These are phyloP conservation scores for Cardiosporidium cionae DNA, from an alignment of 169 alveolate genomes.

Conservation along the genomic window DNA sequence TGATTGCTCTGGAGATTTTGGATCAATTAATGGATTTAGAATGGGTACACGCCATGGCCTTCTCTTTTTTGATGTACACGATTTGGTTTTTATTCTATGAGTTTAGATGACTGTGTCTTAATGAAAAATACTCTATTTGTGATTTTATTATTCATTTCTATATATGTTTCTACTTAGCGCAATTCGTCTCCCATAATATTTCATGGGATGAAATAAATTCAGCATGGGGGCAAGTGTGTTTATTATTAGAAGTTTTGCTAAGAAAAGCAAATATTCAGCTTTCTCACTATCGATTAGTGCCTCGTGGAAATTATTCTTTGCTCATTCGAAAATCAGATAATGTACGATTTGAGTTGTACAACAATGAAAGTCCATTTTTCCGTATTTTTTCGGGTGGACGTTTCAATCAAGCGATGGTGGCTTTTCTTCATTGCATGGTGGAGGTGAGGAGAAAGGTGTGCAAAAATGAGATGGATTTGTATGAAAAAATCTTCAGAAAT, in stretches of 20 bases:
- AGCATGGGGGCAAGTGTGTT: conserved; percentile 42
- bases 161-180: too few species aligned
- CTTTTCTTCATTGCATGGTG: not conserved
- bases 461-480: too few species aligned
- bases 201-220: conserved; percentile 37
- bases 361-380: not conserved
- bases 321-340: conserved; percentile 14
- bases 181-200: too few species aligned
- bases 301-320: conserved; percentile 34
- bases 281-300: conserved; percentile 33
- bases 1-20: conserved; percentile 7
- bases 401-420: not conserved
- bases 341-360: not conserved
- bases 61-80: too few species aligned
- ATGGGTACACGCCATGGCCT: too few species aligned
- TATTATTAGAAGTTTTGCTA: conserved; percentile 34
- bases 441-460: too few species aligned
- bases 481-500: too few species aligned
- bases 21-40: conserved; percentile 25
- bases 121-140: too few species aligned
- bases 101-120: too few species aligned
- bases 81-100: too few species aligned
- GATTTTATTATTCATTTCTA: too few species aligned
- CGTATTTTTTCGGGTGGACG: not conserved
- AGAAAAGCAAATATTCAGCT: conserved; percentile 27